These are phyloP conservation scores for Fomitopsis palustris DNA, from an alignment of 1,284 basidiomycete species.

Conservation along the genomic window DNA sequence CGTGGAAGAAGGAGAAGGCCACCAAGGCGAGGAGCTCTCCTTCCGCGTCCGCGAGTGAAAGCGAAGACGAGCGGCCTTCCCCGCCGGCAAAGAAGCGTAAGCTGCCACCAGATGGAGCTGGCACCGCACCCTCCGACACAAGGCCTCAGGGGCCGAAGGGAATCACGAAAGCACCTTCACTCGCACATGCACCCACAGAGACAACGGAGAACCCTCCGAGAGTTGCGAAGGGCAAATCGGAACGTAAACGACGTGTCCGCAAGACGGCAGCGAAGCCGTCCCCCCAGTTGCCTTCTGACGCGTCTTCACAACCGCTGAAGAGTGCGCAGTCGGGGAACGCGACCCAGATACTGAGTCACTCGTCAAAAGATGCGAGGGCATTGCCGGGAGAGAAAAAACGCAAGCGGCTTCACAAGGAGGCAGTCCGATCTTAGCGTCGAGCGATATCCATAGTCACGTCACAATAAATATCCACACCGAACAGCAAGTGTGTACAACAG, in stretches of 20 bases:
- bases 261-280: background rate
- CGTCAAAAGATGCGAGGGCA: background rate
- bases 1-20: constrained; percentile 17
- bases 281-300: background rate
- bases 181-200: background rate
- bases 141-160: background rate
- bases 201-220: background rate
- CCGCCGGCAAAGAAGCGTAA: constrained; percentile 28
- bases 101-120: constrained; percentile 5
- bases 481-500: background rate
- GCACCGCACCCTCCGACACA: background rate
- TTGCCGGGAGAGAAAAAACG: background rate
- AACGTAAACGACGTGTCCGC: background rate
- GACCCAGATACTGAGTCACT: background rate
- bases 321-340: background rate
- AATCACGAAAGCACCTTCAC: background rate
- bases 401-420: background rate
- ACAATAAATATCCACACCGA: background rate
- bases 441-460: background rate
- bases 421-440: background rate
- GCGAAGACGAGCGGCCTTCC: constrained; percentile 5
- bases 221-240: background rate
- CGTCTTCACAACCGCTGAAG: background rate
- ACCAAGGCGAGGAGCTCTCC: constrained; percentile 1
- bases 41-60: background rate